A percentile compares a stretch with the other conserved stretches of the same genome.
phyloP scores from a whole-genome alignment of 2,329 filamentous ascomycete species.

The Ophiostoma ips region DNA sequence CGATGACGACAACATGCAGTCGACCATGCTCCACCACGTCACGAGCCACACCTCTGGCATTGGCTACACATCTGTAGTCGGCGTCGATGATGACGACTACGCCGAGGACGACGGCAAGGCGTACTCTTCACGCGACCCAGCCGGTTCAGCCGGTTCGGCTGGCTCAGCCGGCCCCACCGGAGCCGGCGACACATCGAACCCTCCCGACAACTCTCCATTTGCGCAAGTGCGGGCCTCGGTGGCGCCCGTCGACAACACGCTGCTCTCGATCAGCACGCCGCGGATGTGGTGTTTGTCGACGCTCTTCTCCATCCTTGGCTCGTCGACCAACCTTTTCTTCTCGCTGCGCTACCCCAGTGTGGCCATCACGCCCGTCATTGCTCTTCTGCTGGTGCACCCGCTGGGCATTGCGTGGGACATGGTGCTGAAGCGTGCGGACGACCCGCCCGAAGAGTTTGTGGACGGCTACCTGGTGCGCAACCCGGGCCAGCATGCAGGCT shows the following conservation, averaged over 20 bases:
- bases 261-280: slow-evolving; percentile 72
- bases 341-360: slow-evolving; percentile 82
- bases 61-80: neutral
- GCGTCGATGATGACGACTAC: neutral
- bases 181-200: slow-evolving; percentile 24
- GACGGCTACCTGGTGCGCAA: slow-evolving; percentile 24
- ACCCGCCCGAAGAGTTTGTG: slow-evolving; percentile 33
- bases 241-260: slow-evolving; percentile 57
- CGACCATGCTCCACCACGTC: slow-evolving; percentile 11
- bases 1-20: slow-evolving; percentile 19
- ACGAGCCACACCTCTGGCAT: neutral
- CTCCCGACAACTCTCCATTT: slow-evolving; percentile 59
- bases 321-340: slow-evolving; percentile 78
- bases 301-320: slow-evolving; percentile 66
- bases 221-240: slow-evolving; percentile 71
- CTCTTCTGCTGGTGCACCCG: slow-evolving; percentile 70
- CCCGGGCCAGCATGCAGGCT: slow-evolving; percentile 13
- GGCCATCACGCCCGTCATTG: slow-evolving; percentile 79
- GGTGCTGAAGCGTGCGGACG: slow-evolving; percentile 49
- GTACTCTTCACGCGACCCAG: slow-evolving; percentile 6
- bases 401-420: slow-evolving; percentile 70
- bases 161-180: slow-evolving; percentile 20
- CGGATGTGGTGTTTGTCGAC: slow-evolving; percentile 79
- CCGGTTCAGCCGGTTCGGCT: slow-evolving; percentile 19
- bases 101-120: neutral